Percentiles rank a stretch among this genome's conserved stretches.
Evolutionary conservation across 805 yeast genomes (phyloP).

Genomic region (Candida corydali): DNA sequence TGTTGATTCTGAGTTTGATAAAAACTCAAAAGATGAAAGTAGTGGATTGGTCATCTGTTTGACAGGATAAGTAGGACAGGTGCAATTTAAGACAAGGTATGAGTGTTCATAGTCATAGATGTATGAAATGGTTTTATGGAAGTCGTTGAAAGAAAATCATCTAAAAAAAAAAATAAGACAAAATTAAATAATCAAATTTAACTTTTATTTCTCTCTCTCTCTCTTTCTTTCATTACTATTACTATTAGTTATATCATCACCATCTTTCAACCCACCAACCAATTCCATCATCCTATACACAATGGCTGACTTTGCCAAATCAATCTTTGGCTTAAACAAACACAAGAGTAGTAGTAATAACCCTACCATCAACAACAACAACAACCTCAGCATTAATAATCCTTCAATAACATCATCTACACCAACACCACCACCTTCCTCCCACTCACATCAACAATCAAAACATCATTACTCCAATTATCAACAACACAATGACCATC

Average conservation of each 20-base stretch:
- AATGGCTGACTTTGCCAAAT: conserved; percentile 45
- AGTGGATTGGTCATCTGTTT: too few relatives aligned
- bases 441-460: conserved; percentile 6
- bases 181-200: not conserved
- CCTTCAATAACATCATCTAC: conserved; percentile 7
- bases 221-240: not conserved
- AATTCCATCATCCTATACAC: not conserved
- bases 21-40: too few relatives aligned
- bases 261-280: not conserved
- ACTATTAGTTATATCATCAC: not conserved
- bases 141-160: not conserved
- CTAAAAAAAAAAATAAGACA: not conserved
- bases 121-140: too few relatives aligned
- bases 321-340: conserved; percentile 39
- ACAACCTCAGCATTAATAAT: not conserved
- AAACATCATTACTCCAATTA: conserved; percentile 8
- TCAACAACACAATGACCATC: not conserved
- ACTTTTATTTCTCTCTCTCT: not conserved
- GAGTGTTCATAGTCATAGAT: too few relatives aligned
- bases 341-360: conserved; percentile 12
- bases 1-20: too few relatives aligned
- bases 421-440: not conserved
- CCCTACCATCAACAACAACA: not conserved
- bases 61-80: too few relatives aligned
- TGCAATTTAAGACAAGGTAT: too few relatives aligned